Evolutionary conservation across 23 red algal genomes (phyloP).

Genomic region (Cyanidioschyzon merolae): DNA sequence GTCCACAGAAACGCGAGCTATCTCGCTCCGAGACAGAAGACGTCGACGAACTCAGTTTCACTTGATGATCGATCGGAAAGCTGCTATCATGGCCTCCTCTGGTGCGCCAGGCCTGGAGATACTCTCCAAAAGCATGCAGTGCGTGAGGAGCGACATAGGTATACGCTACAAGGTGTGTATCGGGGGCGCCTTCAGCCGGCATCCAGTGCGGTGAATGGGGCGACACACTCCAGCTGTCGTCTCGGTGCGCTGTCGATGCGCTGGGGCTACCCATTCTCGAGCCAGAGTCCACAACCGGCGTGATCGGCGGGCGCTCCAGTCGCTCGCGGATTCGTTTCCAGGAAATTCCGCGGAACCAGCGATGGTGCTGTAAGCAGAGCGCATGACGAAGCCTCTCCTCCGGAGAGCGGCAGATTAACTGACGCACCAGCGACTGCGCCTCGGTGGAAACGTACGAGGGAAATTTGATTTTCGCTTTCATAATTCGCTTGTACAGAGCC

Average conservation of each 20-base stretch:
- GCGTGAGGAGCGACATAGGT: slow-evolving; percentile 12
- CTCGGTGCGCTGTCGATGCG: neutral
- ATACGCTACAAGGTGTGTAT: neutral
- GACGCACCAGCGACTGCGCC: slow-evolving; percentile 52
- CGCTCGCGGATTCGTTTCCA: slow-evolving; percentile 41
- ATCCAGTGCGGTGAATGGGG: neutral
- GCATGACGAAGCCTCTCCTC: slow-evolving; percentile 44
- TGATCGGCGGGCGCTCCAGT: slow-evolving; percentile 35
- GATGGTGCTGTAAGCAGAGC: slow-evolving; percentile 37
- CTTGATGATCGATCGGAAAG: neutral
- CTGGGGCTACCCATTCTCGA: neutral
- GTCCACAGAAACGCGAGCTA: neutral
- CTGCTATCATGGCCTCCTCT: neutral
- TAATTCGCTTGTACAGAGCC: slow-evolving; percentile 72
- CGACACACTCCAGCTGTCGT: neutral
- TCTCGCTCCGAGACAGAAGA: neutral
- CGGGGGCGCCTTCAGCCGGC: neutral
- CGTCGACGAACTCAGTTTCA: neutral
- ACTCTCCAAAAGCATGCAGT: neutral
- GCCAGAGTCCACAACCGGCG: neutral
- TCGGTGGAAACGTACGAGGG: slow-evolving; percentile 58
- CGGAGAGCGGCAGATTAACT: slow-evolving; percentile 54
- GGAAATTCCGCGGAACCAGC: slow-evolving; percentile 45
- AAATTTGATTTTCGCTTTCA: slow-evolving; percentile 63
- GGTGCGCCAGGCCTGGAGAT: neutral